phyloP scores from a whole-genome alignment of 176 grass and related monocot species.

The Aegilops longissima region DNA sequence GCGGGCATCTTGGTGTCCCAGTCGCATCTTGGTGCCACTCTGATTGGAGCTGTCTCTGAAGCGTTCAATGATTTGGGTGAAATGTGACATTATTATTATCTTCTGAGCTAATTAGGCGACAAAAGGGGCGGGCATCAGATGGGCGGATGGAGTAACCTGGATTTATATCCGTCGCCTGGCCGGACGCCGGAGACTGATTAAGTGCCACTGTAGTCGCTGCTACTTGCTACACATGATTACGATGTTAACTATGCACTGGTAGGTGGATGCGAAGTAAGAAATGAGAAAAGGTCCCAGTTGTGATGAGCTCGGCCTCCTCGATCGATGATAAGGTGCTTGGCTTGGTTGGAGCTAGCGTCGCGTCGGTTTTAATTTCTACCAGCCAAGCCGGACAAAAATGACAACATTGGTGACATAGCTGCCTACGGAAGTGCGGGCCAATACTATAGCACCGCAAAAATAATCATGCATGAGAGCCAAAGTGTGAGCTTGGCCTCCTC shows the following conservation, averaged over 20 bases:
- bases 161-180: conserved; percentile 13
- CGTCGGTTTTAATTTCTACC: not conserved
- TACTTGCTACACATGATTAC: not conserved
- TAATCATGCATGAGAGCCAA: too few species aligned
- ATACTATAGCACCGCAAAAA: not conserved
- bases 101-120: conserved; percentile 12
- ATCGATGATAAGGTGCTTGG: not conserved
- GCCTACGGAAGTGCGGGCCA: too few species aligned
- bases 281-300: not conserved
- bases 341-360: not conserved
- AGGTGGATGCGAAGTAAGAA: not conserved
- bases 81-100: not conserved
- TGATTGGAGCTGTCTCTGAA: not conserved
- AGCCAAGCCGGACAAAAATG: not conserved
- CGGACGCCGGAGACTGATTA: not conserved
- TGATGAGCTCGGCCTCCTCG: not conserved
- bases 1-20: conserved; percentile 20
- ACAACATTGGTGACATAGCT: not conserved
- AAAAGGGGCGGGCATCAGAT: conserved; percentile 20
- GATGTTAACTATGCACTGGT: not conserved
- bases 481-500: not conserved
- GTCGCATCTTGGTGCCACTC: not conserved
- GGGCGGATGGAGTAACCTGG: not conserved
- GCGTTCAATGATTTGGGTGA: conserved; percentile 13
- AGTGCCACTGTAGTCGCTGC: not conserved